Evolutionary conservation across 2,329 filamentous ascomycete species (phyloP).

Genomic region (Hypoxylon sp.): DNA sequence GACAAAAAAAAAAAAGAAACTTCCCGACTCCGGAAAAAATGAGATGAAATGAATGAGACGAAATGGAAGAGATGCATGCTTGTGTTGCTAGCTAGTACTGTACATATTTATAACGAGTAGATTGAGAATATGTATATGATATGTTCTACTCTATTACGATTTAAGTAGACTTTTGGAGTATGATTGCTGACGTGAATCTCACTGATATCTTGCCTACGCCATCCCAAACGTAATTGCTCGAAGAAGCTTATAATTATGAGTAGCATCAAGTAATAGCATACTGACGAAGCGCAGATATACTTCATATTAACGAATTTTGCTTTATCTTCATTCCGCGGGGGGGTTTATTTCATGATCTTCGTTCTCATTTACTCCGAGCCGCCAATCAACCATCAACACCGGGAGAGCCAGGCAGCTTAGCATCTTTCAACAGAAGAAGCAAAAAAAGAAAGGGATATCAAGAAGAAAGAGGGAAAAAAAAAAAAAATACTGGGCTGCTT

Average conservation of each 20-base stretch:
- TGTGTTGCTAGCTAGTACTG: background rate
- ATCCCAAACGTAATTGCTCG: no score
- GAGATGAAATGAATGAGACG: no score
- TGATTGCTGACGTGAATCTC: no score
- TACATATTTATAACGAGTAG: background rate
- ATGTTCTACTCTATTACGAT: no score
- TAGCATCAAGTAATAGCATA: background rate
- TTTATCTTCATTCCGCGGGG: background rate
- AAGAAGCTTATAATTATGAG: no score
- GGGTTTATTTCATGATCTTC: conserved; percentile 4
- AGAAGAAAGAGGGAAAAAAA: background rate
- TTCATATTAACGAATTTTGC: background rate
- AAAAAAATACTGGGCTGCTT: conserved; percentile 2
- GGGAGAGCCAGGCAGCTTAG: background rate
- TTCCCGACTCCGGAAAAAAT: background rate
- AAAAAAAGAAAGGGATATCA: conserved; percentile 1
- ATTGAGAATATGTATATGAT: background rate
- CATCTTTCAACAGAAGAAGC: background rate
- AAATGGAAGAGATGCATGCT: no score
- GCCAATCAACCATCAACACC: no score
- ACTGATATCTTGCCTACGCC: no score
- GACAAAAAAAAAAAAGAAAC: no score
- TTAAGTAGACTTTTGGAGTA: no score
- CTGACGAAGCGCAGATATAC: background rate
- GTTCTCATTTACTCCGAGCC: background rate